These are phyloP conservation scores for Rhododendron simsii DNA, from an alignment of 148 eudicot genomes.

Conservation along the genomic window DNA sequence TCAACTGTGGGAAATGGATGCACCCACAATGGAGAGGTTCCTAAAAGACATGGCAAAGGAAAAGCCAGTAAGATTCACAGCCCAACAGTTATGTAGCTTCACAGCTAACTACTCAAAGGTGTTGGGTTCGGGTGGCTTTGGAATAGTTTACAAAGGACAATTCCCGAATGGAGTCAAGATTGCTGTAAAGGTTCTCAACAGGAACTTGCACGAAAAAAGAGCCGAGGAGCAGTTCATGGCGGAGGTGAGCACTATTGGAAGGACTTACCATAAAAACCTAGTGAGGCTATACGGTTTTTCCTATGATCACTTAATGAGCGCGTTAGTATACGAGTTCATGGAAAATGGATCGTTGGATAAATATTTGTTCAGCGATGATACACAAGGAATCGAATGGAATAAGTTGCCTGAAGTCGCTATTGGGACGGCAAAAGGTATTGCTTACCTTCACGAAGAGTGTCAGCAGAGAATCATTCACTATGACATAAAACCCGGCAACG, in stretches of 20 bases:
- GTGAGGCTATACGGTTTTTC: background rate
- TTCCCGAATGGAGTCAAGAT: slow-evolving; percentile 21
- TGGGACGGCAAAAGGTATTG: no score
- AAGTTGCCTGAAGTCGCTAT: no score
- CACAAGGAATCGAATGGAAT: no score
- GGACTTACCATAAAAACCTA: background rate
- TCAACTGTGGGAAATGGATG: background rate
- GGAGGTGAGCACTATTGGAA: slow-evolving; percentile 4
- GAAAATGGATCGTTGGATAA: no score
- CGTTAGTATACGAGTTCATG: background rate
- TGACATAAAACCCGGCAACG: no score
- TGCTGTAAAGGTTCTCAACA: slow-evolving; percentile 19
- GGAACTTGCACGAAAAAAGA: background rate
- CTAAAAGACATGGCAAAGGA: slow-evolving; percentile 6
- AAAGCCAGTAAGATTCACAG: background rate
- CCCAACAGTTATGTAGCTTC: background rate
- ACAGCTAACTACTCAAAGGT: background rate
- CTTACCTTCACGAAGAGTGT: no score
- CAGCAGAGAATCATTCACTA: no score
- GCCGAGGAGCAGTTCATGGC: slow-evolving; percentile 21
- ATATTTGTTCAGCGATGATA: no score
- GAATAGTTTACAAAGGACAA: background rate
- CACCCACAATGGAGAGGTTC: slow-evolving; percentile 11
- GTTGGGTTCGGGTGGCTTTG: slow-evolving; percentile 22
- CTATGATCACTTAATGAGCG: background rate